Base-by-base conservation (phyloP, 2,329 filamentous ascomycete genomes). In the Chaetomiaceae sp. region DNA sequence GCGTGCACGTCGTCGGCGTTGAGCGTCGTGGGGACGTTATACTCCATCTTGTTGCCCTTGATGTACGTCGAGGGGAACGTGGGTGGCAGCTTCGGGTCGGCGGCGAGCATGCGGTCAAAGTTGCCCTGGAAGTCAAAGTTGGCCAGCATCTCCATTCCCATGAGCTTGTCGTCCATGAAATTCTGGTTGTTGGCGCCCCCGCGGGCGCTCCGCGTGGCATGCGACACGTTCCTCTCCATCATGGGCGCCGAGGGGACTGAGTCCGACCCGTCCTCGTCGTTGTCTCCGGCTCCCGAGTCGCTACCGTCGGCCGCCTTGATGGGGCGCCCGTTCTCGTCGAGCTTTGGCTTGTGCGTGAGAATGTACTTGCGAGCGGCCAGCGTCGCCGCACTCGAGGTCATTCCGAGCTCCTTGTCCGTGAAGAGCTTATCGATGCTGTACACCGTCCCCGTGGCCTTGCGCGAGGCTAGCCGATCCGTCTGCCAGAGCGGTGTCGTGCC, bases 351-450 rank as follows among this genome's bases (percentile, higher is more conserved):
- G 64, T 83, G 81, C 33, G 80, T 78, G 48, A 84, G 68, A 53
- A 85, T 75, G 62, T 83, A 80, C 57, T 81, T 79, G 65, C 85
- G 80, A 8, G 84, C 78, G 2, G 82, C 82, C 19, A 84, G 63
- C 27, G 83, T 82, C 5, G 84, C 80, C 4, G 75, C 71, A 56
- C 85, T 85, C 66, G 85, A 85, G 25, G 81, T 81, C 72, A 87
- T 77, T 4, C 79, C 76, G 27, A 87, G 74, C 69, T 87, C 84
- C 68, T 84, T 86, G 61, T 87, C 84, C 0, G 83, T 87, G 47
- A 87, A 87, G 34, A 87, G 77, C 71, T 86, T 86, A 62, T 87
- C 83, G 55, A 87, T 80, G 65, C 80, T 85, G 66, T 84, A 85
- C 1, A 83, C 70, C 0, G 81, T 77, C 8, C 80, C 82, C 19